These are phyloP conservation scores for Boletus edulis DNA, from an alignment of 768 basidiomycete genomes.

Conservation along the genomic window DNA sequence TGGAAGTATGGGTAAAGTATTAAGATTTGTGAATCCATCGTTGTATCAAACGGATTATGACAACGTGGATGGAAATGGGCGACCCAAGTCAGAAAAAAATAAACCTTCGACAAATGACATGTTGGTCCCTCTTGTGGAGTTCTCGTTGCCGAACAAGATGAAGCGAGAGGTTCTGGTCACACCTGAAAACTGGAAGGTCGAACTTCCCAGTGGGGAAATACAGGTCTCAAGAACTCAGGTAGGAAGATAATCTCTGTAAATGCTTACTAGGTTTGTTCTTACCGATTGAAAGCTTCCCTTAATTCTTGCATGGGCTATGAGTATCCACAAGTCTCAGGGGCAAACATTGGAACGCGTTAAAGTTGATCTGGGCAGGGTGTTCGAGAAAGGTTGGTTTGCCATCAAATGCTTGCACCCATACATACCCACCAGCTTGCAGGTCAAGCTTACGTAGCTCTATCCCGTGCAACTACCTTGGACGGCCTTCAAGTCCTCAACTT, in stretches of 20 bases:
- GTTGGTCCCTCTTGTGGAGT: slow-evolving; percentile 75
- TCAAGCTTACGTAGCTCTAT: slow-evolving; percentile 89
- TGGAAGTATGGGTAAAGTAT: slow-evolving; percentile 86
- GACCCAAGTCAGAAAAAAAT: slow-evolving; percentile 34
- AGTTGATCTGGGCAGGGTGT: slow-evolving; percentile 89
- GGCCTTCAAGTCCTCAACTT: slow-evolving; percentile 87
- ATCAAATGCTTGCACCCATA: not conserved
- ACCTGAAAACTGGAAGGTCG: slow-evolving; percentile 82
- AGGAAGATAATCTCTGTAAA: slow-evolving; percentile 14
- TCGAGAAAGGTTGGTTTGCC: slow-evolving; percentile 76
- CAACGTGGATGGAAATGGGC: slow-evolving; percentile 33
- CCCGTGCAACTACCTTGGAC: slow-evolving; percentile 81
- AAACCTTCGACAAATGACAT: slow-evolving; percentile 30
- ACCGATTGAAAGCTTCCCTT: slow-evolving; percentile 63
- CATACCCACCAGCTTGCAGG: slow-evolving; percentile 40
- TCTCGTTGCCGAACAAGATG: slow-evolving; percentile 57
- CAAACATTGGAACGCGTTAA: slow-evolving; percentile 95
- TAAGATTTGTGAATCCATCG: slow-evolving; percentile 64
- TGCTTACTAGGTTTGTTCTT: not conserved
- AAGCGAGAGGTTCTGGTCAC: slow-evolving; percentile 55
- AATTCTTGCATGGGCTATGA: slow-evolving; percentile 96
- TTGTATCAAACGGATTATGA: slow-evolving; percentile 44
- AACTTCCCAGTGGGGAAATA: slow-evolving; percentile 82
- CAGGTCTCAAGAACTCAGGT: slow-evolving; percentile 83
- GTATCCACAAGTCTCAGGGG: slow-evolving; percentile 97